Conservation (phyloP, 176 grass and related monocot species). For the Musa schizocarpa region DNA sequence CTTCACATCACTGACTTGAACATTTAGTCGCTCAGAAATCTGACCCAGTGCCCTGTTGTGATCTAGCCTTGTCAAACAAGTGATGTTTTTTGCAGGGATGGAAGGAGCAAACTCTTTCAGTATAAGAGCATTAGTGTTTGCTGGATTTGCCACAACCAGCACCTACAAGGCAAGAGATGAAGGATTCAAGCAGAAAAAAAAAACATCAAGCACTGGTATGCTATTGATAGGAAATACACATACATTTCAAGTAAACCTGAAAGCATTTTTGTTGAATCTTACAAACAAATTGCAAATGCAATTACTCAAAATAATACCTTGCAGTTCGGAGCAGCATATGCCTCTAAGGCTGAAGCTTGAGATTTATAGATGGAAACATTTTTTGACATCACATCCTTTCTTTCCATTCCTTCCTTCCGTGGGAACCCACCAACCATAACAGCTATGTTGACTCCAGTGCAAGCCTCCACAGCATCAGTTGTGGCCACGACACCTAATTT, state of each 20-base stretch:
- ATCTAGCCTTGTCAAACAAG: constrained; percentile 88
- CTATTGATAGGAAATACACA: neutral
- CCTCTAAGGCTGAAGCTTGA: constrained; percentile 92
- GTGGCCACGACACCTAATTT: constrained; percentile 78
- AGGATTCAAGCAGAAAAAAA: neutral
- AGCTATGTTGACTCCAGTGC: constrained; percentile 83
- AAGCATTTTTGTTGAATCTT: neutral
- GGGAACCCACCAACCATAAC: constrained; percentile 99
- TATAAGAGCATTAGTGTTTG: constrained; percentile 97
- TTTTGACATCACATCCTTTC: constrained; percentile 98
- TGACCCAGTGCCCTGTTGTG: constrained; percentile 98
- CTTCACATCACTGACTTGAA: constrained; percentile 92
- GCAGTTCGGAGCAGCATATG: constrained; percentile 79
- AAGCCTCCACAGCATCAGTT: constrained; percentile 90
- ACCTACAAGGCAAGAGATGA: constrained; percentile 36
- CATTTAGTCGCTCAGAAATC: constrained; percentile 61
- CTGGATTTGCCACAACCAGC: constrained; percentile 91
- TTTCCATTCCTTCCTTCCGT: constrained; percentile 99
- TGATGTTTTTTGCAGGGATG: constrained; percentile 91
- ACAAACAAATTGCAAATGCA: too few species aligned
- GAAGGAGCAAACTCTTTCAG: constrained; percentile 98
- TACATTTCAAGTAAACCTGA: neutral
- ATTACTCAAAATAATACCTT: constrained; percentile 36
- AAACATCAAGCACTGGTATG: neutral
- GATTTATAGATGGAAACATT: constrained; percentile 99